These are phyloP conservation scores for Entomortierella chlamydospora DNA, from an alignment of 192 early-diverging fungal genomes.

Conservation along the genomic window DNA sequence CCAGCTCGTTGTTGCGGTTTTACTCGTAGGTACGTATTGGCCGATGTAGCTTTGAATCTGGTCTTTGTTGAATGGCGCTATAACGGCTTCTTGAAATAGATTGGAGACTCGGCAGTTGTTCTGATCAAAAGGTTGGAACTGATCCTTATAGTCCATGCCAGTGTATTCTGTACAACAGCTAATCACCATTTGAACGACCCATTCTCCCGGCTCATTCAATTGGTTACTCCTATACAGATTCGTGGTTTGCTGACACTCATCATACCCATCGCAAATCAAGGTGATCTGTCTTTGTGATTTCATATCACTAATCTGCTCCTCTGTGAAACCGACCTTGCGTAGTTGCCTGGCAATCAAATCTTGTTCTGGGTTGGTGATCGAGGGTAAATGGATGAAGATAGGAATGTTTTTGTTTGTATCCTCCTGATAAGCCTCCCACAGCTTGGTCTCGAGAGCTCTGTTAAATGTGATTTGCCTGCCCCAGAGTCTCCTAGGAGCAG, in stretches of 20 bases:
- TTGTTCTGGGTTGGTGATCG: neutral
- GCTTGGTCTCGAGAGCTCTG: neutral
- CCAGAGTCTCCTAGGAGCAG: conserved; percentile 11
- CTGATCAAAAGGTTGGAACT: neutral
- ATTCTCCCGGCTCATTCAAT: neutral
- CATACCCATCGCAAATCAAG: conserved; percentile 20
- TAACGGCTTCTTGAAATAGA: conserved; percentile 14
- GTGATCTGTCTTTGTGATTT: neutral
- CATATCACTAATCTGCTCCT: conserved; percentile 1
- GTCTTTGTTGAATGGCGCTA: neutral
- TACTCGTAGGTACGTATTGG: neutral
- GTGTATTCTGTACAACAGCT: conserved; percentile 10
- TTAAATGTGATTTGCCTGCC: conserved; percentile 20
- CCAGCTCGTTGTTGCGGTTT: neutral
- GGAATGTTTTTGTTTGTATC: neutral
- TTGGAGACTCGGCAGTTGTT: neutral
- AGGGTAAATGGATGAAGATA: neutral
- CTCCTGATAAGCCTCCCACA: neutral
- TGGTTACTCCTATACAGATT: conserved; percentile 6
- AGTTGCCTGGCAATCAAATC: conserved; percentile 10
- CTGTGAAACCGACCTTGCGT: neutral
- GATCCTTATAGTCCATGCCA: neutral
- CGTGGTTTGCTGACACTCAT: neutral
- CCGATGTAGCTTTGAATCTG: conserved; percentile 5
- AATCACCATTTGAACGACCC: conserved; percentile 9